These are phyloP conservation scores for Pseudocohnilembus persalinus DNA, from an alignment of 169 alveolate genomes.

Conservation along the genomic window DNA sequence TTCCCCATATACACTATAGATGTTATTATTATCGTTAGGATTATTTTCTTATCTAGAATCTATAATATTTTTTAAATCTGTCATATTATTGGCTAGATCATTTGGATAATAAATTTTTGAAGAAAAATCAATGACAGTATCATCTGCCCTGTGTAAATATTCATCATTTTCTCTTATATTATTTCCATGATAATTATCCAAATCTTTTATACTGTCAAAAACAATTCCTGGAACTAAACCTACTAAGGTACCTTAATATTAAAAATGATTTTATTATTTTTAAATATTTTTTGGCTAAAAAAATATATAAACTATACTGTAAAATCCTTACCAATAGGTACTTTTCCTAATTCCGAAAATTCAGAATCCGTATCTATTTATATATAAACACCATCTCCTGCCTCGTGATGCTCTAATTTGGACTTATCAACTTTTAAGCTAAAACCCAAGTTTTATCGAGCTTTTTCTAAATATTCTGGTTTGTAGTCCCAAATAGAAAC, in stretches of 20 bases:
- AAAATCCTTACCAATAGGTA: background rate
- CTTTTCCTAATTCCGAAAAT: background rate
- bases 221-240: conserved; percentile 41
- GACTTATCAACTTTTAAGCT: conserved; percentile 16
- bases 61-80: conserved; percentile 14
- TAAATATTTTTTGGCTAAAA: too few relatives aligned
- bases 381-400: conserved; percentile 41
- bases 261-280: background rate
- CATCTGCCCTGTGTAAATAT: conserved; percentile 38
- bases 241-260: conserved; percentile 12
- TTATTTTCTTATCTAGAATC: conserved; percentile 5
- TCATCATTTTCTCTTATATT: conserved; percentile 23
- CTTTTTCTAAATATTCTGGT: background rate
- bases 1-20: conserved; percentile 3
- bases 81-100: conserved; percentile 14
- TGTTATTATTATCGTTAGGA: conserved; percentile 18
- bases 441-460: conserved; percentile 24
- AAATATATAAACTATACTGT: too few relatives aligned
- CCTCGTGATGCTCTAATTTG: conserved; percentile 29
- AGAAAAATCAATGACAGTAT: conserved; percentile 27
- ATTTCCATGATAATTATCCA: background rate
- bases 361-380: background rate
- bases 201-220: conserved; percentile 23
- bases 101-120: conserved; percentile 26
- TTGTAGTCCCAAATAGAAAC: conserved; percentile 20